Base-by-base conservation (phyloP, 2,329 filamentous ascomycete genomes). In the Rhynchosporium graminicola region DNA sequence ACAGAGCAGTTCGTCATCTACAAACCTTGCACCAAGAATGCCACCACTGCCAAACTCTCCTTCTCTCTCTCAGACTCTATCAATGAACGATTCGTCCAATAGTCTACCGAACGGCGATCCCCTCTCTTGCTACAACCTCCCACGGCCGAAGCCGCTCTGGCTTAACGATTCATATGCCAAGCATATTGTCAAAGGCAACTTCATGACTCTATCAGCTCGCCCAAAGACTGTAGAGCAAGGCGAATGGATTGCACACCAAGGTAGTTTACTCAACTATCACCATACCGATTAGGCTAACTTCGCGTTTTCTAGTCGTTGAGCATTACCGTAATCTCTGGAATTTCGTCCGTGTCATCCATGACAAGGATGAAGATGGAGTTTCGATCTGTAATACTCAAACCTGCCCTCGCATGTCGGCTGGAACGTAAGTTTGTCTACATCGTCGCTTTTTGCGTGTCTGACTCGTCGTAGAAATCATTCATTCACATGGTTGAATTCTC, bases 181-280 rank as follows among this genome's bases (percentile, higher is more conserved):
- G 74, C 87, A 96, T 73, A 96, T 97, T 68, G 93, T 97, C 73
- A 96, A 94, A 80, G 94, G 94, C 63, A 98, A 97, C 79, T 97
- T 98, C 75, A 92, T 97, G 88, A 97, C 94, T 10, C 79, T 98
- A 63, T 96, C 93, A 72, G 92, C 92, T 56, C 89, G 93, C 74
- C 94, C 94, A 28, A 93, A 94, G 80, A 93, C 95, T 61, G 91
- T 97, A 51, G 94, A 97, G 73, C 87, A 92, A 74, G 94, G 92
- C 68, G 94, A 98, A 77, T 98, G 94, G 94, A 84, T 97, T 70
- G 93, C 93, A 66, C 92, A 97, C 76, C 94, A 97, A 82, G 88
- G 94, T 96, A 82, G 74, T 79, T 69, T 48, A 65, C 31, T 13
- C 51, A 57, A 73, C 73, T 63, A 20, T 13, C 36, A 9, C 26